Conservation (phyloP, 1,284 basidiomycete species). For the Puccinia triticina region DNA sequence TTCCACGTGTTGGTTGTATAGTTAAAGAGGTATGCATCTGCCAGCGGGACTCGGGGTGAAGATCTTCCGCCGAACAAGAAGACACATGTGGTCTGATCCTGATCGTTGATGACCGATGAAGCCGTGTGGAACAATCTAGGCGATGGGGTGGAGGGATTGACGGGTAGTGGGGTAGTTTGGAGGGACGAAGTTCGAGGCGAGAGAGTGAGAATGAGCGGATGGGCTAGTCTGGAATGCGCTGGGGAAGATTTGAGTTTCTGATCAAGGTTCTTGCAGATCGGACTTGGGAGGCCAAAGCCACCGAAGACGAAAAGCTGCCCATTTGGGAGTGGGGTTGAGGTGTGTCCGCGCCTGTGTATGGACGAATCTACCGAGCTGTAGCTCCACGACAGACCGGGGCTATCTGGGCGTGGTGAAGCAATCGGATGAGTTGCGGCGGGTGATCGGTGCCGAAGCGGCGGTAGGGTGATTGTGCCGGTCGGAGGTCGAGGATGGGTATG, state of each 20-base stretch:
- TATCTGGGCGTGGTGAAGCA: neutral
- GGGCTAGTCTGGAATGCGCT: slow-evolving; percentile 39
- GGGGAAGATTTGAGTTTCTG: neutral
- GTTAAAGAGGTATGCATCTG: slow-evolving; percentile 38
- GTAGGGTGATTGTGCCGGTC: neutral
- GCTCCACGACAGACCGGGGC: slow-evolving; percentile 4
- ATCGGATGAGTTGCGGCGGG: neutral
- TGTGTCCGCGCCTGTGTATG: slow-evolving; percentile 47
- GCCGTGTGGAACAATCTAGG: slow-evolving; percentile 39
- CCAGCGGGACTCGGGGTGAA: slow-evolving; percentile 26
- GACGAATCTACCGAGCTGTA: neutral
- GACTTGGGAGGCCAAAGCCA: slow-evolving; percentile 39
- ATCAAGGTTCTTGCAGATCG: neutral
- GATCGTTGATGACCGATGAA: neutral
- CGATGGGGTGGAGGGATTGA: slow-evolving; percentile 35
- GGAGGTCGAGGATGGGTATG: neutral
- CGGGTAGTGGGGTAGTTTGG: slow-evolving; percentile 23
- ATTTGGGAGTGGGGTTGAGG: slow-evolving; percentile 19
- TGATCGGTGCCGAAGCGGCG: slow-evolving; percentile 16
- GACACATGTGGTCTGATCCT: neutral
- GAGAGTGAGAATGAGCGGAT: slow-evolving; percentile 31
- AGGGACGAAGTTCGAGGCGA: neutral
- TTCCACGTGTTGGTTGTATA: slow-evolving; percentile 8
- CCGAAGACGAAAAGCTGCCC: slow-evolving; percentile 37
- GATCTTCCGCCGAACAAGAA: slow-evolving; percentile 48